A percentile compares a stretch with the other conserved stretches of the same genome.
Conservation (phyloP, 495 filamentous ascomycete genomes). For the Lophiotrema nucula region DNA sequence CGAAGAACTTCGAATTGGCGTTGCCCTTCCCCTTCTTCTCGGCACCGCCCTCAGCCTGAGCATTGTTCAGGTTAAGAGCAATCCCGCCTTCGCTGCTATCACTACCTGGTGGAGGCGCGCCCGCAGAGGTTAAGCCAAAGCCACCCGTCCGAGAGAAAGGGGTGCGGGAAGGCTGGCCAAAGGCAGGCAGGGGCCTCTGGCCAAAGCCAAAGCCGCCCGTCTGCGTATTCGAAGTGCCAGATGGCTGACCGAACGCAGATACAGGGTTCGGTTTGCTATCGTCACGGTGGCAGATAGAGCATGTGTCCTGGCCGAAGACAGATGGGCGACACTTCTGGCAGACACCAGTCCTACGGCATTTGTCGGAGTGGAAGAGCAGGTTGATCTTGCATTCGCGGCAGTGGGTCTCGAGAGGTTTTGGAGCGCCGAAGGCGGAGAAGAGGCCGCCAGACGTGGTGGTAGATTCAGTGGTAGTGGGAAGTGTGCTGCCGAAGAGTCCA, state of each 20-base stretch:
- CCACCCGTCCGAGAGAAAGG: too few relatives aligned
- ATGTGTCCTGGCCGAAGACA: background rate
- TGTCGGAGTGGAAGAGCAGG: background rate
- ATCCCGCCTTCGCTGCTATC: too few relatives aligned
- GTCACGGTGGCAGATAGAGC: background rate
- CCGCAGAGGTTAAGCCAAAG: too few relatives aligned
- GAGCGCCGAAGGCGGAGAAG: background rate
- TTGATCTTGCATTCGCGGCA: background rate
- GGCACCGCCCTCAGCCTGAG: background rate
- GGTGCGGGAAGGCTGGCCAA: too few relatives aligned
- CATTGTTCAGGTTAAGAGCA: background rate
- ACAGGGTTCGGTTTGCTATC: too few relatives aligned
- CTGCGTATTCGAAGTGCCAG: too few relatives aligned
- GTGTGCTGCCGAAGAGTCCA: background rate
- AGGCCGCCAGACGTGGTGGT: too few relatives aligned
- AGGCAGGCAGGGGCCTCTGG: too few relatives aligned
- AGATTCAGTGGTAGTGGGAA: background rate
- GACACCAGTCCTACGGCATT: background rate
- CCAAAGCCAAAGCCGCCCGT: too few relatives aligned
- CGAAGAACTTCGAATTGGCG: background rate
- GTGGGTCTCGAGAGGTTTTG: background rate
- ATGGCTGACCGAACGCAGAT: too few relatives aligned
- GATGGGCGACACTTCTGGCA: background rate
- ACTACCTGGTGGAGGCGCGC: too few relatives aligned
- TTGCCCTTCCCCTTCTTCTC: background rate